These are phyloP conservation scores for Tolypocladium ophioglossoides DNA, from an alignment of 2,329 filamentous ascomycete genomes.

Conservation along the genomic window DNA sequence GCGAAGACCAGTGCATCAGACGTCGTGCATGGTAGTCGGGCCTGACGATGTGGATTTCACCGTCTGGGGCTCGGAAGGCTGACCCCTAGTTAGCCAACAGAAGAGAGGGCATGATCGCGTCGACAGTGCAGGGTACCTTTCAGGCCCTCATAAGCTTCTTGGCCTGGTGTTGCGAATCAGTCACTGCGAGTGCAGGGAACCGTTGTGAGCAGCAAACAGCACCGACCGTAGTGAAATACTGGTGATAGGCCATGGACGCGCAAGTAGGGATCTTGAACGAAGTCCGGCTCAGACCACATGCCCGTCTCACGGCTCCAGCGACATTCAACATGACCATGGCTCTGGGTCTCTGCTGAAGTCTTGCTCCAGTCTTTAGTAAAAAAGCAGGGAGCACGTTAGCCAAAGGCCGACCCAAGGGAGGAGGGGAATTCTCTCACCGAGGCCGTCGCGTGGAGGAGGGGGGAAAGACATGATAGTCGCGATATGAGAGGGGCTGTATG, in stretches of 20 bases:
- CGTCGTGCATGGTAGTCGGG: not conserved
- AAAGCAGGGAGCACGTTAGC: not conserved
- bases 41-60: not conserved
- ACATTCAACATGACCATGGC: conserved; percentile 1
- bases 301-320: not conserved
- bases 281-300: conserved; percentile 1
- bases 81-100: not conserved
- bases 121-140: not conserved
- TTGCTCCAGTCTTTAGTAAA: not conserved
- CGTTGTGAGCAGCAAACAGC: not conserved
- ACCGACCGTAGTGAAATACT: conserved; percentile 3
- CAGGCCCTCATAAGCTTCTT: conserved; percentile 4
- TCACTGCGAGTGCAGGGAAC: not conserved
- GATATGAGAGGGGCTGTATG: too few species aligned
- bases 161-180: not conserved
- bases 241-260: conserved; percentile 3
- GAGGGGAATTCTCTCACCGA: not conserved
- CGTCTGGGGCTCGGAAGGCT: conserved; percentile 1
- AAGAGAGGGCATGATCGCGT: not conserved
- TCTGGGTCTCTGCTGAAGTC: not conserved
- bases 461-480: not conserved
- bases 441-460: not conserved
- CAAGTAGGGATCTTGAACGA: conserved; percentile 1
- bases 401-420: not conserved
- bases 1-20: conserved; percentile 1